phyloP scores from a whole-genome alignment of 495 filamentous ascomycete species.

The Xylaria telfairii region DNA sequence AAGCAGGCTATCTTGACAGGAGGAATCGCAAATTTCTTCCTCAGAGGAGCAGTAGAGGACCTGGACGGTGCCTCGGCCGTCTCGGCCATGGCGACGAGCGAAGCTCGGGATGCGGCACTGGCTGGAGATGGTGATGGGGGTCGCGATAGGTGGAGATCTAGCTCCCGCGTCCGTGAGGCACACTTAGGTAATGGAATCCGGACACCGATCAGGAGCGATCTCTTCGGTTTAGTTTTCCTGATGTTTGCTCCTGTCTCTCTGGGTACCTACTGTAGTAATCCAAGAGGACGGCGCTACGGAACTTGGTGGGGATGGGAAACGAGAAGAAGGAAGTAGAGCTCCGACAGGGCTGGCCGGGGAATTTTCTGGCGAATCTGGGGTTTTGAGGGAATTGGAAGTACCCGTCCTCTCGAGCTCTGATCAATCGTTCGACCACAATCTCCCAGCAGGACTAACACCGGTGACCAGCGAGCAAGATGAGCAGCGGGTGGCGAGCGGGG shows the following conservation, averaged over 20 bases:
- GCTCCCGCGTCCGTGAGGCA: conserved; percentile 22
- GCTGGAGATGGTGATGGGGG: conserved; percentile 11
- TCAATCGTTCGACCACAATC: conserved; percentile 7
- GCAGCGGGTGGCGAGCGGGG: conserved; percentile 20
- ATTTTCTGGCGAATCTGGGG: conserved; percentile 21
- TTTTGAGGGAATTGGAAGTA: conserved; percentile 18
- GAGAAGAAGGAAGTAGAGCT: conserved; percentile 8
- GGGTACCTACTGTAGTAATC: background rate
- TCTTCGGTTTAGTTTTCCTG: background rate
- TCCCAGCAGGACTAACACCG: conserved; percentile 3
- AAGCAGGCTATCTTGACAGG: conserved; percentile 70
- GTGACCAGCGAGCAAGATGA: conserved; percentile 20
- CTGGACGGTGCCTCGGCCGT: conserved; percentile 24
- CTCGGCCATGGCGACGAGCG: conserved; percentile 20
- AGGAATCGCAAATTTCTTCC: conserved; percentile 54
- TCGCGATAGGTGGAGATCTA: conserved; percentile 25
- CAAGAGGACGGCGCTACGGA: conserved; percentile 16
- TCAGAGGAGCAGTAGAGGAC: conserved; percentile 29
- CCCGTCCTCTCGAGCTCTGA: conserved; percentile 2
- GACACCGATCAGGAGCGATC: background rate
- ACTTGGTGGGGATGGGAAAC: conserved; percentile 22
- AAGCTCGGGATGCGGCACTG: conserved; percentile 20
- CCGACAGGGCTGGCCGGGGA: conserved; percentile 8
- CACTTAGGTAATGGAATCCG: conserved; percentile 15
- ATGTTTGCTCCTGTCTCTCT: background rate